Evolutionary conservation across 352 stramenopile genomes (phyloP).

Genomic region (Phytophthora fragariae): DNA sequence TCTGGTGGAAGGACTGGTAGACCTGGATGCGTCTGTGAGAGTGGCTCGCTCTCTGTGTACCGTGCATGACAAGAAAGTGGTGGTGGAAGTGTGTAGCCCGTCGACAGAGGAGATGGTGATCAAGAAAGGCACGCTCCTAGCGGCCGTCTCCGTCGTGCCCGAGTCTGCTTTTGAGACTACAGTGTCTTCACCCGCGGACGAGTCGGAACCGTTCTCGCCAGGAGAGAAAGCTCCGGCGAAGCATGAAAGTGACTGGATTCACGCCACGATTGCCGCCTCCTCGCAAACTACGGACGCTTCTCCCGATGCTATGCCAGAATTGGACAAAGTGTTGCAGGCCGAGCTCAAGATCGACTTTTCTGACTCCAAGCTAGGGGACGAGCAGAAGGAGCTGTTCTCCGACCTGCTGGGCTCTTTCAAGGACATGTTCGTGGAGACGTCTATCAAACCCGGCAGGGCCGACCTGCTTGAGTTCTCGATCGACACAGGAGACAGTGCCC

Average conservation of each 20-base stretch:
- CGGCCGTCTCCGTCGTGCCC: not conserved
- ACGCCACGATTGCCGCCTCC: too few species aligned
- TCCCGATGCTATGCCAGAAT: too few species aligned
- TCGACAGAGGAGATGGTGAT: slow-evolving; percentile 7
- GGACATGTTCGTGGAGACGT: slow-evolving; percentile 19
- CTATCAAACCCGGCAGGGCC: slow-evolving; percentile 1
- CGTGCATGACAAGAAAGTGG: too few species aligned
- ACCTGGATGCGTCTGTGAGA: not conserved
- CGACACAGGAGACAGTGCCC: not conserved
- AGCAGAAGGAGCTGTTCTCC: not conserved
- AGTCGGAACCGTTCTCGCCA: too few species aligned
- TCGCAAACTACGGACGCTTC: too few species aligned
- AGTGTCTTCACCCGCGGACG: too few species aligned
- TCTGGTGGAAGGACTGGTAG: not conserved
- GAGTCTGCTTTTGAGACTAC: not conserved
- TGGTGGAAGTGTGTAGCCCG: slow-evolving; percentile 9
- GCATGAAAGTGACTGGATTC: too few species aligned
- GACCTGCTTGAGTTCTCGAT: slow-evolving; percentile 14
- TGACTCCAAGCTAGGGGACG: not conserved
- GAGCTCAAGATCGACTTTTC: too few species aligned
- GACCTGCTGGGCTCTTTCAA: not conserved
- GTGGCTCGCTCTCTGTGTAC: too few species aligned
- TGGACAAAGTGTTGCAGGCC: too few species aligned
- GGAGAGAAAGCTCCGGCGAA: too few species aligned
- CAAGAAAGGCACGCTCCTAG: not conserved